These are phyloP conservation scores for Ophiostoma sp. DNA, from an alignment of 2,329 filamentous ascomycete species.

Conservation along the genomic window DNA sequence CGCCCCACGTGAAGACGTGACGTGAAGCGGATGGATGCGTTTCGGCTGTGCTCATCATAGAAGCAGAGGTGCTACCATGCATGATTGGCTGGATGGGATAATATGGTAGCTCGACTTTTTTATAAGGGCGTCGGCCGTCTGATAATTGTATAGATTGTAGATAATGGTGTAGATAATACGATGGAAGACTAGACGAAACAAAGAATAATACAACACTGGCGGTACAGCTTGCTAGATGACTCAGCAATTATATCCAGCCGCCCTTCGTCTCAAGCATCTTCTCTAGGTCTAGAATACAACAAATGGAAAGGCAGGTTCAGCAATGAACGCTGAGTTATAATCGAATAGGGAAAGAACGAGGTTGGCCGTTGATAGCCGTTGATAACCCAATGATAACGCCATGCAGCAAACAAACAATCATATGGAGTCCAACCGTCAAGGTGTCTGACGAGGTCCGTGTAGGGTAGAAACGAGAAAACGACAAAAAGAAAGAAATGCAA, in stretches of 20 bases:
- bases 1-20: constrained; percentile 19
- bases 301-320: neutral
- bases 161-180: neutral
- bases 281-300: neutral
- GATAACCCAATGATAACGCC: neutral
- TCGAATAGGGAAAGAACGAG: neutral
- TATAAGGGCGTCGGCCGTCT: neutral
- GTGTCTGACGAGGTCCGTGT: neutral
- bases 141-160: neutral
- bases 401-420: constrained; percentile 1
- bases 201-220: neutral
- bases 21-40: neutral
- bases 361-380: neutral
- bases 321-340: neutral
- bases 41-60: neutral
- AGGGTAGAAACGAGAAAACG: neutral
- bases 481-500: neutral
- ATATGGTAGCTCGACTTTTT: neutral
- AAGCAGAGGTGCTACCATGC: neutral
- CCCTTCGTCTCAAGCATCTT: neutral
- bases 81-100: neutral
- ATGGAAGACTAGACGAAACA: neutral
- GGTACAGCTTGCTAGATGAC: neutral
- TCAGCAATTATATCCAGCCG: neutral
- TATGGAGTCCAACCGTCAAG: neutral